These are phyloP conservation scores for Mrakia frigida DNA, from an alignment of 768 basidiomycete species.

Conservation along the genomic window DNA sequence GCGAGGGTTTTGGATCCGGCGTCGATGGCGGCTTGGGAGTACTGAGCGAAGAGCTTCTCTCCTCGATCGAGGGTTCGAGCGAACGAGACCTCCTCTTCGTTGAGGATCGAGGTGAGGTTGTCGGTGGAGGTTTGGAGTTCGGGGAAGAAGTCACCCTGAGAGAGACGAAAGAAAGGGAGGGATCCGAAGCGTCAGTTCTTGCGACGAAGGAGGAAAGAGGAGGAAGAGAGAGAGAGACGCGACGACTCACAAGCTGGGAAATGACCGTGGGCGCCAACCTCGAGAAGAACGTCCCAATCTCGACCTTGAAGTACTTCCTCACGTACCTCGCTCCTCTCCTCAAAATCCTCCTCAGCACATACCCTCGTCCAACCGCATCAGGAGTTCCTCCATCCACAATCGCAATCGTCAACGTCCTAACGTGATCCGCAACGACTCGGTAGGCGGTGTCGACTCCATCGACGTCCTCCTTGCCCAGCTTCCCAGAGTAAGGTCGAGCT, in stretches of 20 bases:
- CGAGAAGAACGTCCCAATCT: constrained; percentile 92
- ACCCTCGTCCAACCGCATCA: constrained; percentile 92
- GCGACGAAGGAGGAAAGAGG: not conserved
- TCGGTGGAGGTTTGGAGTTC: constrained; percentile 71
- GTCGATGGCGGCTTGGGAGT: constrained; percentile 63
- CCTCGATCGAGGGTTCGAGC: constrained; percentile 95
- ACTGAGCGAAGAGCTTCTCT: constrained; percentile 90
- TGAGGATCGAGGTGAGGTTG: constrained; percentile 87
- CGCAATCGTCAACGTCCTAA: constrained; percentile 89
- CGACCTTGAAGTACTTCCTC: constrained; percentile 85
- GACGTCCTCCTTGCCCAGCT: constrained; percentile 86
- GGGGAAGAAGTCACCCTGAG: constrained; percentile 79
- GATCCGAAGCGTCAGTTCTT: not conserved
- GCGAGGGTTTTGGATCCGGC: constrained; percentile 61
- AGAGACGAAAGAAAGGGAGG: not conserved
- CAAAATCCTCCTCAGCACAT: constrained; percentile 90
- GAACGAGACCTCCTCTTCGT: constrained; percentile 97
- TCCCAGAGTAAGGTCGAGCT: constrained; percentile 78
- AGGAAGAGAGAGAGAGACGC: not conserved
- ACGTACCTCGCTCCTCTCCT: constrained; percentile 92
- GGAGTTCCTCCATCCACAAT: constrained; percentile 95
- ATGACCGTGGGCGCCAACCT: constrained; percentile 82
- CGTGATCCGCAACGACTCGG: constrained; percentile 93
- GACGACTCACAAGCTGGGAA: constrained; percentile 67
- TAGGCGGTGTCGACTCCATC: constrained; percentile 98